Conservation (phyloP, 129 eudicot species). For the Centella asiatica region DNA sequence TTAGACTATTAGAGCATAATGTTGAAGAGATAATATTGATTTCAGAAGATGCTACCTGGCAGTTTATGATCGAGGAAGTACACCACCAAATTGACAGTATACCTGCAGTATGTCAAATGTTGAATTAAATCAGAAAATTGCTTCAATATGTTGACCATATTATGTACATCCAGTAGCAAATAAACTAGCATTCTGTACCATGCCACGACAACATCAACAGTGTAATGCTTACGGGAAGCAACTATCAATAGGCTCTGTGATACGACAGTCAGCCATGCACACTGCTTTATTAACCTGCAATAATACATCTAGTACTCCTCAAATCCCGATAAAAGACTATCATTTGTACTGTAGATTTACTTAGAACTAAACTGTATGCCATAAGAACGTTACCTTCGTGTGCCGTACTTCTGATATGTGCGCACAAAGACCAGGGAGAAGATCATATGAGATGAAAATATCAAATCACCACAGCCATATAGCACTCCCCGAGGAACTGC, state of each 20-base stretch:
- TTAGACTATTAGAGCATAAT: too few relatives aligned
- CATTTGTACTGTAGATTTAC: too few relatives aligned
- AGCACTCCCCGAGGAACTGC: conserved; percentile 93
- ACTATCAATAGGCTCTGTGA: conserved; percentile 78
- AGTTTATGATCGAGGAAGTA: background rate
- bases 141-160: background rate
- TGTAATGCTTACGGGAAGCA: conserved; percentile 93
- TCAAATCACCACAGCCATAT: conserved; percentile 92
- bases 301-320: background rate
- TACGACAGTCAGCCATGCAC: conserved; percentile 70
- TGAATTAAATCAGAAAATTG: background rate
- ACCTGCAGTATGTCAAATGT: conserved; percentile 42
- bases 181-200: conserved; percentile 36
- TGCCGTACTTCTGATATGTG: conserved; percentile 85
- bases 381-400: conserved; percentile 45
- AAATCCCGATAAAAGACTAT: background rate
- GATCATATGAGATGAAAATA: conserved; percentile 95
- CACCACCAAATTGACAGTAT: conserved; percentile 20
- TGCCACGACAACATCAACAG: conserved; percentile 86
- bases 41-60: conserved; percentile 31
- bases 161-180: background rate
- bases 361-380: conserved; percentile 46
- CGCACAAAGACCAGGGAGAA: conserved; percentile 84
- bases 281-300: conserved; percentile 75
- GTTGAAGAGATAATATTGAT: background rate